These are phyloP conservation scores for Remersonia thermophila DNA, from an alignment of 2,329 filamentous ascomycete genomes.

Conservation along the genomic window DNA sequence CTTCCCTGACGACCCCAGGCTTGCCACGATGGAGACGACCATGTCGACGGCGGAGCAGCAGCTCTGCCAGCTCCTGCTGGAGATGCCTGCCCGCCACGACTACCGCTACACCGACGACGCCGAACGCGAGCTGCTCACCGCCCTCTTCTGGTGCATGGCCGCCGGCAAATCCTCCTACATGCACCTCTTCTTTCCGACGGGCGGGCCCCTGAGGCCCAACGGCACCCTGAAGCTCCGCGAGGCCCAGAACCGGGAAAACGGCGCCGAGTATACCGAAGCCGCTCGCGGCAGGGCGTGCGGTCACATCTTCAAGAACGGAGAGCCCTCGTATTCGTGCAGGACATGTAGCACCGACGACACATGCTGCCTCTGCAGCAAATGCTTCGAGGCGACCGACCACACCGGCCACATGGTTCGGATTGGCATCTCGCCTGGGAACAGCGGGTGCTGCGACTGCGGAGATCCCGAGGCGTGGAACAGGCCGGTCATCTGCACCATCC, in stretches of 20 bases:
- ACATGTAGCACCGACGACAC: conserved; percentile 93
- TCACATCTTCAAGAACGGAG: conserved; percentile 90
- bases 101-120: conserved; percentile 67
- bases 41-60: conserved; percentile 62
- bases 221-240: conserved; percentile 64
- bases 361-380: conserved; percentile 84
- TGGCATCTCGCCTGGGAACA: conserved; percentile 77
- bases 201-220: conserved; percentile 42
- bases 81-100: conserved; percentile 59
- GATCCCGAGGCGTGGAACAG: conserved; percentile 88
- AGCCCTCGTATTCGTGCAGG: conserved; percentile 87
- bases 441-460: conserved; percentile 93
- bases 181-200: conserved; percentile 68
- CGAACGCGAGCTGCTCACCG: conserved; percentile 57
- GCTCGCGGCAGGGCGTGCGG: conserved; percentile 89
- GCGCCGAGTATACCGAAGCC: conserved; percentile 85
- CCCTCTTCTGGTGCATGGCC: conserved; percentile 79
- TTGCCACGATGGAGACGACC: conserved; percentile 34
- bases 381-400: conserved; percentile 92
- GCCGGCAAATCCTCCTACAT: conserved; percentile 64
- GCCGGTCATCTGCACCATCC: conserved; percentile 85
- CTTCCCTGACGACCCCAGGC: background rate
- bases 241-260: conserved; percentile 84
- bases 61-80: conserved; percentile 71
- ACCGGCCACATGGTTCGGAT: conserved; percentile 86